Evolutionary conservation across 2,329 filamentous ascomycete genomes (phyloP).

Genomic region (Diaporthe citriasiana): DNA sequence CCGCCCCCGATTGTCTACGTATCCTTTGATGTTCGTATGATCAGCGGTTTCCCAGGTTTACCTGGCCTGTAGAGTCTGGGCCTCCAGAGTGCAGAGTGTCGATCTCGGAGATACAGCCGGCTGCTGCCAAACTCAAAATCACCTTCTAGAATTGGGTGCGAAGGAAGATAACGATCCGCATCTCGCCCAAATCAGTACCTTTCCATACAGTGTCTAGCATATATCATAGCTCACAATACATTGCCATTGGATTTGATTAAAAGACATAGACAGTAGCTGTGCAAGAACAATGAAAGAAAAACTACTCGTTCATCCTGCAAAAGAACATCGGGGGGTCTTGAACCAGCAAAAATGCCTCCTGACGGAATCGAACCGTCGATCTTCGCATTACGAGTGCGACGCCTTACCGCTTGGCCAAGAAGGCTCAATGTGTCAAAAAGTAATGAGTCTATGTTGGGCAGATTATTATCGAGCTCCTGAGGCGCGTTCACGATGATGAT

Average conservation of each 20-base stretch:
- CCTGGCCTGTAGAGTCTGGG: neutral
- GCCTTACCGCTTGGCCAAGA: conserved; percentile 42
- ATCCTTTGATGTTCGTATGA: neutral
- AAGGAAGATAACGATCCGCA: neutral
- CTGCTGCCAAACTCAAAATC: conserved; percentile 15
- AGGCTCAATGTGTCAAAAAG: neutral
- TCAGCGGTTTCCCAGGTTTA: conserved; percentile 31
- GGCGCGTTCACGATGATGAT: neutral
- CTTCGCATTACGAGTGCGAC: conserved; percentile 43
- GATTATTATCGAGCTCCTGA: neutral
- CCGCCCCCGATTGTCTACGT: neutral
- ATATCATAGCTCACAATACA: neutral
- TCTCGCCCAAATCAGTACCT: neutral
- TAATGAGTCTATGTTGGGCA: too few species aligned
- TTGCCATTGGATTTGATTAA: neutral
- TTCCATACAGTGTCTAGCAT: neutral
- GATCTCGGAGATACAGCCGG: conserved; percentile 19
- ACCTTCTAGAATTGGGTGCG: conserved; percentile 21
- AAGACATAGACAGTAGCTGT: too few species aligned
- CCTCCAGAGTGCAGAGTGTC: neutral
- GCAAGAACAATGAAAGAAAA: neutral
- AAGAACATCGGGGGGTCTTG: neutral
- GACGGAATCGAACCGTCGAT: conserved; percentile 40
- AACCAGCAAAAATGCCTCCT: conserved; percentile 24
- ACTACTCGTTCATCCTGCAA: accelerated